Percentiles rank a stretch among this genome's conserved stretches.
Conservation (phyloP, 345 rosid species). For the Salix arbutifolia region DNA sequence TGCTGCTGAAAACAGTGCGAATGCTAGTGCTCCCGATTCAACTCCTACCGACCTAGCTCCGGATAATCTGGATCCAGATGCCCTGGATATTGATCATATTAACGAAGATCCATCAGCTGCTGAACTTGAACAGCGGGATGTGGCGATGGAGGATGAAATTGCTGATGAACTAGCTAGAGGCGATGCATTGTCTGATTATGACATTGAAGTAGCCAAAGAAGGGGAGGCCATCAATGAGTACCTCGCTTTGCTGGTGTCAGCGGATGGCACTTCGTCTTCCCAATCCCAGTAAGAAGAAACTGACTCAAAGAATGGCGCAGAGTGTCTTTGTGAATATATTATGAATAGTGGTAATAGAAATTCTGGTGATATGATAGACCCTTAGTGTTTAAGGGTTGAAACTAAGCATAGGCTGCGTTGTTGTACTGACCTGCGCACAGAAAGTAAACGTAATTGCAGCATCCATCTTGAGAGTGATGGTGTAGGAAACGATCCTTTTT, state of each 20-base stretch:
- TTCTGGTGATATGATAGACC: not conserved
- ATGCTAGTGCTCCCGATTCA: constrained; percentile 10
- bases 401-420: not conserved
- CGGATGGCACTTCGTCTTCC: constrained; percentile 25
- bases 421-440: not conserved
- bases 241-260: constrained; percentile 50
- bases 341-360: not conserved
- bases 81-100: constrained; percentile 16
- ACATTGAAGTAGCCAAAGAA: constrained; percentile 62
- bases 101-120: constrained; percentile 20
- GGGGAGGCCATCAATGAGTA: constrained; percentile 72
- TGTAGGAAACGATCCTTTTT: not conserved
- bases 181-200: constrained; percentile 69
- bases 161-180: constrained; percentile 47
- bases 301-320: not conserved
- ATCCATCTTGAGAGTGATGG: not conserved
- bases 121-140: constrained; percentile 46
- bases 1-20: constrained; percentile 11
- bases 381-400: not conserved
- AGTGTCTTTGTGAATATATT: constrained; percentile 6
- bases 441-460: not conserved
- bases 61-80: constrained; percentile 3
- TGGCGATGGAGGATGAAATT: constrained; percentile 71
- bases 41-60: not conserved
- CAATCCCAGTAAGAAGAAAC: not conserved